Evolutionary conservation across 208 protist genomes (phyloP), one percentile per base, ranked within the genome.

Genomic region (Kentomonas sorsogonicus): DNA sequence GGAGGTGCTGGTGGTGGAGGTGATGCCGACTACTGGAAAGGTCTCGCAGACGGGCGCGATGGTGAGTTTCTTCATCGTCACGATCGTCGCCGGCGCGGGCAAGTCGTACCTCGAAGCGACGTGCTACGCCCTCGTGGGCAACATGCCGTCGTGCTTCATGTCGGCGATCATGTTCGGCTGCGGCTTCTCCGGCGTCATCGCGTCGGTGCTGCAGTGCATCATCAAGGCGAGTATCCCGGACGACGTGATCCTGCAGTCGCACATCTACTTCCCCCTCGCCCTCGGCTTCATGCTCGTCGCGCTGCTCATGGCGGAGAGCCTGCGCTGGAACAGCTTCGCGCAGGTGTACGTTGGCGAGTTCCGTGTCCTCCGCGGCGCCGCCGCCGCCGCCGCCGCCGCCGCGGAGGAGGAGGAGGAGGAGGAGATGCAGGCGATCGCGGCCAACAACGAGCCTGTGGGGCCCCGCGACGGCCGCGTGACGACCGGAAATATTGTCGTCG

Each of bases 131-230:
- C 45, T 95, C 27, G 89, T 82, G 0, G 75, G 75, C 30, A 73
- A 65, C 9, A 85, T 96, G 73, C 80, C 81, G 41, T 50, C 74
- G 3, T 79, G 83, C 61, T 95, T 93, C 59, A 94, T 87, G 74
- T 80, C 84, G 18, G 83, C 82, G 11, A 56, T 93, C 33, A 95
- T 96, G 89, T 80, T 85, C 66, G 91, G 91, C 56, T 87, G 77
- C 40, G 80, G 79, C 47, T 76, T 84, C 59, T 86, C 79, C 13
- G 88, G 88, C 23, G 69, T 89, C 6, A 74, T 84, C 25, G 41
- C 78, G 18, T 86, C 80, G 0, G 51, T 74, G 52, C 63, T 94
- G 59, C 84, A 89, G 72, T 86, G 88, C 64, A 86, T 94, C 64
- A 77, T 89, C 39, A 94, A 94, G 62, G 84, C 63, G 0, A 76